Percentiles rank a stretch among this genome's conserved stretches.
phyloP scores from a whole-genome alignment of 306 rosid species.

The Cicer cuneatum region DNA sequence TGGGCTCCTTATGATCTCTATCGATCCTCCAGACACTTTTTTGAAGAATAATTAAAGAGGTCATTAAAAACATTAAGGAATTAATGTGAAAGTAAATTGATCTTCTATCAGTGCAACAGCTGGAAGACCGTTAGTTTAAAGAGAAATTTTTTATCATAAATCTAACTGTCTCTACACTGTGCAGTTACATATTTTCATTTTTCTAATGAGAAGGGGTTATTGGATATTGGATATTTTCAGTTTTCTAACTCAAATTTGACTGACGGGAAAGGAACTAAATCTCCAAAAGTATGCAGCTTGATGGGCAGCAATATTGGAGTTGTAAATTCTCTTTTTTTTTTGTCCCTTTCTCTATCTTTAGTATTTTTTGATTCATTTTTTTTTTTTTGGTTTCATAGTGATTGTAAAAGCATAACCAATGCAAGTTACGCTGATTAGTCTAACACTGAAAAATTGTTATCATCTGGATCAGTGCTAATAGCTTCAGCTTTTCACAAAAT shows the following conservation, averaged over 20 bases:
- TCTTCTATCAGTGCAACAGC: too few species aligned
- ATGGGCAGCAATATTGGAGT: slow-evolving; percentile 26
- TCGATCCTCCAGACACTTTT: slow-evolving; percentile 54
- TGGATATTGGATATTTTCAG: not conserved
- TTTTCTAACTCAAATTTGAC: not conserved
- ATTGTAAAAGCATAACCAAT: not conserved
- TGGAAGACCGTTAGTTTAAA: too few species aligned
- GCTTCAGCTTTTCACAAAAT: slow-evolving; percentile 22
- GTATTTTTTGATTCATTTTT: not conserved
- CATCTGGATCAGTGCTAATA: slow-evolving; percentile 2
- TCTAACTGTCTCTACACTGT: too few species aligned
- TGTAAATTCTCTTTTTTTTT: slow-evolving; percentile 16
- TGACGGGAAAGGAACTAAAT: slow-evolving; percentile 2
- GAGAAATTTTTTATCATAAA: too few species aligned
- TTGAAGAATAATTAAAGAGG: slow-evolving; percentile 56
- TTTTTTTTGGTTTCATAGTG: not conserved
- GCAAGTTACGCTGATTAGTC: not conserved
- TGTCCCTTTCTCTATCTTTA: slow-evolving; percentile 17
- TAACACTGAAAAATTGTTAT: not conserved
- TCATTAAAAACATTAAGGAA: too few species aligned
- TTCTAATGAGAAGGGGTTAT: not conserved
- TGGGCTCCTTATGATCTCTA: slow-evolving; percentile 80
- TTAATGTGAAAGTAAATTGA: too few species aligned
- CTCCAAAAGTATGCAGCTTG: slow-evolving; percentile 26
- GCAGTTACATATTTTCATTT: too few species aligned